phyloP scores from a whole-genome alignment of 345 rosid genomes.

The Hevea brasiliensis region DNA sequence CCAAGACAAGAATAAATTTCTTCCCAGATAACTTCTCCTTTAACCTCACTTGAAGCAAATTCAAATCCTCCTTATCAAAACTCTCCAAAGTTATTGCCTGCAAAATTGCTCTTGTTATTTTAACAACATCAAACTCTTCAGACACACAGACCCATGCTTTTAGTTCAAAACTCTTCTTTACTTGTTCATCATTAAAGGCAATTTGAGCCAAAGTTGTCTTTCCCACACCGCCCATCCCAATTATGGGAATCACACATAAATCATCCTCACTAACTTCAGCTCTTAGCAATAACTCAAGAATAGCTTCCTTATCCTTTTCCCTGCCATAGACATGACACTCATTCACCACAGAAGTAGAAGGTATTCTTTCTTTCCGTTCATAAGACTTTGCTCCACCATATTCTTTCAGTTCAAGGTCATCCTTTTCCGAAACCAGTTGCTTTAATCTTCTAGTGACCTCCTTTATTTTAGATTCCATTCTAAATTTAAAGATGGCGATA shows the following conservation, averaged over 20 bases:
- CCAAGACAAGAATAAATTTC: slow-evolving; percentile 24
- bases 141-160: slow-evolving; percentile 18
- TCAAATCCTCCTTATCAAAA: slow-evolving; percentile 1
- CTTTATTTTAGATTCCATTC: slow-evolving; percentile 17
- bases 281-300: not conserved
- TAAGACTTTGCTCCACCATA: not conserved
- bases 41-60: slow-evolving; percentile 16
- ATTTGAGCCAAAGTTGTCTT: slow-evolving; percentile 9
- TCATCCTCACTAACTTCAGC: not conserved
- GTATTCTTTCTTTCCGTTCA: not conserved
- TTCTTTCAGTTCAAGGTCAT: not conserved
- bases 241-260: not conserved
- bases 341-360: slow-evolving; percentile 2
- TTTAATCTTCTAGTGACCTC: not conserved
- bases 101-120: slow-evolving; percentile 4
- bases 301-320: not conserved
- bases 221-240: slow-evolving; percentile 10
- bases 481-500: not conserved
- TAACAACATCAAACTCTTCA: not conserved
- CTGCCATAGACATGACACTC: not conserved
- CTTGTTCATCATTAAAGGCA: not conserved
- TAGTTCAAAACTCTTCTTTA: slow-evolving; percentile 3
- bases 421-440: not conserved
- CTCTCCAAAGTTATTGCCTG: too few relatives aligned
- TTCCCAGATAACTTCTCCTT: slow-evolving; percentile 11